Evolutionary conservation across 805 yeast genomes (phyloP).

Genomic region (Maudiozyma saulgeensis): DNA sequence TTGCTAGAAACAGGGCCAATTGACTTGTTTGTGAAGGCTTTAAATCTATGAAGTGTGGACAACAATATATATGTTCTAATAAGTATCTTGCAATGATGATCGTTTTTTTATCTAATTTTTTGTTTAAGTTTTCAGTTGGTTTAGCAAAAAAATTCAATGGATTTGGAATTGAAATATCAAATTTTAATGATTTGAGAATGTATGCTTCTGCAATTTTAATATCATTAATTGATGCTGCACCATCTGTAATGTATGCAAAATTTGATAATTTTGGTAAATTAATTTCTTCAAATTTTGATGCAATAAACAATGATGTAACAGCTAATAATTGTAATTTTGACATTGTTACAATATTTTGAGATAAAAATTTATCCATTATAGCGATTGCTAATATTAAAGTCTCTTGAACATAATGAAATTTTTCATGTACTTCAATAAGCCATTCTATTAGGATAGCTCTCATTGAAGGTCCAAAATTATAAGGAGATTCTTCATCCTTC

Average conservation of each 20-base stretch:
- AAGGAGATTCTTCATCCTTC: constrained; percentile 38
- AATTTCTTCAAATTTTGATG: constrained; percentile 92
- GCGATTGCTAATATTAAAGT: constrained; percentile 76
- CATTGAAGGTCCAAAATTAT: constrained; percentile 67
- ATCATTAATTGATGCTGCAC: constrained; percentile 73
- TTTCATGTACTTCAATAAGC: constrained; percentile 81
- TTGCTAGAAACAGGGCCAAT: constrained; percentile 72
- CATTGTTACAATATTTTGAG: constrained; percentile 60
- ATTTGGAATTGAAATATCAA: constrained; percentile 74
- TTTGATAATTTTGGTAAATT: constrained; percentile 76
- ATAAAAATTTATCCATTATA: constrained; percentile 79
- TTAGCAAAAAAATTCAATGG: constrained; percentile 85
- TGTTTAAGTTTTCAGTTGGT: constrained; percentile 72
- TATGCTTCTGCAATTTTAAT: constrained; percentile 75
- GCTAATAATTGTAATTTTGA: constrained; percentile 78
- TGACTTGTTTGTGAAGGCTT: constrained; percentile 75
- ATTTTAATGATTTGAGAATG: constrained; percentile 59
- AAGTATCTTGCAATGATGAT: constrained; percentile 78
- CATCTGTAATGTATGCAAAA: constrained; percentile 82
- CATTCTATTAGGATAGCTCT: constrained; percentile 83
- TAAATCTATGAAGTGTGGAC: constrained; percentile 61
- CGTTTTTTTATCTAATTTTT: constrained; percentile 62
- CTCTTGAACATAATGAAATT: constrained; percentile 76
- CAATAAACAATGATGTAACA: constrained; percentile 75
- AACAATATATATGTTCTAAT: constrained; percentile 67